phyloP scores from a whole-genome alignment of 352 stramenopile genomes.

The Phytophthora idaei region DNA sequence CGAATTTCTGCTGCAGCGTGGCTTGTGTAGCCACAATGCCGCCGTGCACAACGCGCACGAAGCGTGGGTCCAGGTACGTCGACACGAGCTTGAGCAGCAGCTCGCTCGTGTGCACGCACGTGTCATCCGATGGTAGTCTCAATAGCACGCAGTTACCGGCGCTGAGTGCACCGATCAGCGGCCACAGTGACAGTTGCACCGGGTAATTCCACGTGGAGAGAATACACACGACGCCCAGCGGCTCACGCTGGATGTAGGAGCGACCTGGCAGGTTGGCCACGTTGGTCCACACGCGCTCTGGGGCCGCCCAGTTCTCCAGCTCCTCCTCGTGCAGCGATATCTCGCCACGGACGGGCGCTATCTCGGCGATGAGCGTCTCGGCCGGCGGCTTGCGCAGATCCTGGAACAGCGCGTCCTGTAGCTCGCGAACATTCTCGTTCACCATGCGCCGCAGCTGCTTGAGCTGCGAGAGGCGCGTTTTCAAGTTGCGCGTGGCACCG shows the following conservation, averaged over 20 bases:
- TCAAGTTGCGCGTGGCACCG: constrained; percentile 53
- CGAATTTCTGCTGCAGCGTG: constrained; percentile 75
- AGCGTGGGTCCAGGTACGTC: constrained; percentile 65
- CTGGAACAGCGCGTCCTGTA: constrained; percentile 60
- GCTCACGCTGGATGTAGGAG: constrained; percentile 64
- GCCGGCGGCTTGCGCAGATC: constrained; percentile 72
- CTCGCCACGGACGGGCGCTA: constrained; percentile 56
- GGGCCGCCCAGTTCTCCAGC: constrained; percentile 58
- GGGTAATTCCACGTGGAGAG: constrained; percentile 94
- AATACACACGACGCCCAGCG: constrained; percentile 85
- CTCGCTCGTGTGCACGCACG: constrained; percentile 44
- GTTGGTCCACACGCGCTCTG: constrained; percentile 58
- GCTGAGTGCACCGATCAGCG: constrained; percentile 80
- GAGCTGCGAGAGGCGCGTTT: constrained; percentile 48
- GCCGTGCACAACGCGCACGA: constrained; percentile 84
- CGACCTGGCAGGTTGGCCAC: constrained; percentile 55
- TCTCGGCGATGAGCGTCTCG: constrained; percentile 70
- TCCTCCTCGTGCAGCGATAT: constrained; percentile 72
- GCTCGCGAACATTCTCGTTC: constrained; percentile 46
- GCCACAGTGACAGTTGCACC: constrained; percentile 72
- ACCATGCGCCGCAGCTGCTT: constrained; percentile 52
- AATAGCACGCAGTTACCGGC: constrained; percentile 93
- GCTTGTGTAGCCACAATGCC: constrained; percentile 66
- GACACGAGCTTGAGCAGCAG: constrained; percentile 53
- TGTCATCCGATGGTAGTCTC: constrained; percentile 90